phyloP scores from a whole-genome alignment of 257 asterid genomes.

The Rhazya stricta region DNA sequence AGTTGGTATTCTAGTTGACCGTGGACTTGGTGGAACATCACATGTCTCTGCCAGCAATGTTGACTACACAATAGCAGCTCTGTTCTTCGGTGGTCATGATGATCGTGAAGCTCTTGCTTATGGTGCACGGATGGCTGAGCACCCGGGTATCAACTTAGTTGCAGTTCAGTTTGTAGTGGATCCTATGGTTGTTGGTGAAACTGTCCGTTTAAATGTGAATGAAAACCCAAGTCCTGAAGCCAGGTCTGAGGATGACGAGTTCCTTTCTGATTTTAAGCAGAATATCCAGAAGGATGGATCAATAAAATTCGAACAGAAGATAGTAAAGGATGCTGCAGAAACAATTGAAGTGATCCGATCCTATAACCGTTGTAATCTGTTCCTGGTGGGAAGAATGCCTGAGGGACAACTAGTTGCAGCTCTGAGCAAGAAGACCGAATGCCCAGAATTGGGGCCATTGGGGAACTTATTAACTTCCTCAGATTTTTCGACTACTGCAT shows the following conservation, averaged over 20 bases:
- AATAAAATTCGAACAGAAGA: conserved; percentile 29
- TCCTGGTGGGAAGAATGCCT: conserved; percentile 40
- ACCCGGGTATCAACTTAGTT: conserved; percentile 31
- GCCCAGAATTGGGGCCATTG: conserved; percentile 50
- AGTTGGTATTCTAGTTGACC: conserved; percentile 39
- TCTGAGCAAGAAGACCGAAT: conserved; percentile 30
- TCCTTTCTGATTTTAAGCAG: conserved; percentile 25
- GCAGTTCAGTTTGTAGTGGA: conserved; percentile 17
- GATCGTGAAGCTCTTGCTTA: conserved; percentile 47
- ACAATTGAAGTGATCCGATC: conserved; percentile 19
- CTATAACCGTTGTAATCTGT: conserved; percentile 27
- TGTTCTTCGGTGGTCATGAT: conserved; percentile 52
- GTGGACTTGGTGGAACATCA: conserved; percentile 53
- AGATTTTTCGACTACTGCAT: conserved; percentile 37
- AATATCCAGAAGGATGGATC: conserved; percentile 24
- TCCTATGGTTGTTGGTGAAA: conserved; percentile 22
- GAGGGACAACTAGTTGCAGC: conserved; percentile 39
- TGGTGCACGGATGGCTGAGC: conserved; percentile 50
- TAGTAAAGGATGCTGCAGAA: conserved; percentile 24
- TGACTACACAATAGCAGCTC: conserved; percentile 22
- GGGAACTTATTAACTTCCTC: conserved; percentile 44
- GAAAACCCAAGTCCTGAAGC: background rate
- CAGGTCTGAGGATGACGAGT: conserved; percentile 23
- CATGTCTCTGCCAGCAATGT: conserved; percentile 56
- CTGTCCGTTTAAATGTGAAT: conserved; percentile 17